Base-by-base conservation (phyloP, 257 asterid species). In the Gentiana straminea region DNA sequence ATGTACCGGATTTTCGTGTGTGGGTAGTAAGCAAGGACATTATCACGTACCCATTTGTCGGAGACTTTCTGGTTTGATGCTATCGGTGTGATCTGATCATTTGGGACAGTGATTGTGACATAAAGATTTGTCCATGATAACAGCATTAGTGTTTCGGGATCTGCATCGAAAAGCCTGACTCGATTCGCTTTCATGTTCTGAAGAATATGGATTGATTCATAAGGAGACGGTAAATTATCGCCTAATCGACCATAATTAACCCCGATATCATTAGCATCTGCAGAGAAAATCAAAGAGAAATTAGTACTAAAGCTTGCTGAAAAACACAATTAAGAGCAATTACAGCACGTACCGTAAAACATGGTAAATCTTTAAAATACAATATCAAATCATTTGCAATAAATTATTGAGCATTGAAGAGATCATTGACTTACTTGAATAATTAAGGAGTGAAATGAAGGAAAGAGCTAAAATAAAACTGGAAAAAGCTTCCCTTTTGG, bases 211-310 rank as follows among this genome's bases (percentile, higher is more conserved):
- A 88, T 76, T 0, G 97, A 59, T 54, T 68, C 75, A 69, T 70
- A 69, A 7, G 86, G 74, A 2, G 95, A 69, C 4, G 88, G 90
- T 32, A 88, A 46, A 59, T 80, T 71, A 77, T 63, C 62, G 35
- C 80, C 96, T 3, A 75, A 7, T 12, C 72, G 73, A 0, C 97
- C 94, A 58, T 84, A 88, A 72, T 84, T 82, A 64, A 88, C 33
- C 33, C 97, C 97, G 2, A 80, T 65, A 41, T 63, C 77, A 3
- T 8, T 54, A 55, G 79, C 86, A 73, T 46, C 85, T 83, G 76
- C 33, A 8, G 15, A 37, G 35, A 41, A 41, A 41, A 41, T 41
- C 46, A 41, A 41, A 7, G 8, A 41, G 9, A 7, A 41, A 5
- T 41, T 41, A 41, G 46, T 41, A 41, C 11, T 41, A 2, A 4